Base-by-base conservation (phyloP, 805 yeast genomes). In the Ogataea nitratoaversa region DNA sequence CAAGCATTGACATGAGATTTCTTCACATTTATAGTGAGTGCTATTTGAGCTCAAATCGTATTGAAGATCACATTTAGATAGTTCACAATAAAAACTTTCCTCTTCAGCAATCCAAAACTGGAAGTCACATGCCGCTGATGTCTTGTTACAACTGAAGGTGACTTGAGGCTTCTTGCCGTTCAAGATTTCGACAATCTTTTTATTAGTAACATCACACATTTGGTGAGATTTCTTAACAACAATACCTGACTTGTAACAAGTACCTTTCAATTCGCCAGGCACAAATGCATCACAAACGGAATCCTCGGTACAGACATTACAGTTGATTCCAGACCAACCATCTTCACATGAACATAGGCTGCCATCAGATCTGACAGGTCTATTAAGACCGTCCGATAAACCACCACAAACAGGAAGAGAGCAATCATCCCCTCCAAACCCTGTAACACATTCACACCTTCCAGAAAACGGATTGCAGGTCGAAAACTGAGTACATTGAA, bases 251-350 rank as follows among this genome's bases (percentile, higher is more conserved):
- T 79, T 74, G 63, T 89, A 91, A 61, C 99, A 93, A 0, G 95
- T 87, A 9, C 98, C 99, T 43, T 74, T 68, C 40, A 88, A 62
- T 2, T 84, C 66, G 30, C 80, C 89, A 1, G 98, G 98, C 79
- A 91, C 78, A 52, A 93, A 84, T 0, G 84, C 67, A 59, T 87
- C 85, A 66, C 99, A 93, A 2, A 82, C 84, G 3, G 70, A 60
- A 58, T 93, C 95, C 4, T 60, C 57, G 19, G 71, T 66, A 63
- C 99, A 93, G 59, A 93, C 62, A 55, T 85, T 93, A 71, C 99
- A 93, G 57, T 93, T 93, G 56, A 93, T 84, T 32, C 99, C 98
- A 4, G 70, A 67, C 99, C 99, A 93, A 3, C 99, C 99, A 3
- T 71, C 71, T 36, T 75, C 74, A 65, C 99, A 91, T 0, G 67